These are phyloP conservation scores for Oryza officinalis DNA, from an alignment of 176 grass and related monocot species.

Conservation along the genomic window DNA sequence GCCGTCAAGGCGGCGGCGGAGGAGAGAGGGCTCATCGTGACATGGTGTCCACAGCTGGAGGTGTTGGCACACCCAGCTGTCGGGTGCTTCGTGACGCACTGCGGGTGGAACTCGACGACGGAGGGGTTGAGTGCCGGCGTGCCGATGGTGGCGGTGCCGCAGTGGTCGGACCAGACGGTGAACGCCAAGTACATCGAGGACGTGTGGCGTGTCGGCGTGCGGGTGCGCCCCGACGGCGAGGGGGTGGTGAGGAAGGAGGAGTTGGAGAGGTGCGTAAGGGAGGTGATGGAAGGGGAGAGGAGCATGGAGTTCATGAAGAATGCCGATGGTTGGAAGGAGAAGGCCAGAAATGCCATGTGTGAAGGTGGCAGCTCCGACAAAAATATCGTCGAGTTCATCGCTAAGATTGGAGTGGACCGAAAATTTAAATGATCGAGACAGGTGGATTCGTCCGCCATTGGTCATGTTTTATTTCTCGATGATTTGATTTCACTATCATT, in stretches of 20 bases:
- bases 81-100: conserved; percentile 75
- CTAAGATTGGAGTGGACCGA: background rate
- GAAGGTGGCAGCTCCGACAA: conserved; percentile 49
- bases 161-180: conserved; percentile 63
- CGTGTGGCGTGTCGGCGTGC: conserved; percentile 57
- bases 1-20: background rate
- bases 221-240: background rate
- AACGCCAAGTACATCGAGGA: conserved; percentile 70
- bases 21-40: conserved; percentile 24
- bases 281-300: background rate
- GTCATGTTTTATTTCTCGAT: too few relatives aligned
- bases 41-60: conserved; percentile 67
- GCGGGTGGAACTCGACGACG: conserved; percentile 70
- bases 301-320: conserved; percentile 35
- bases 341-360: conserved; percentile 39
- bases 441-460: too few relatives aligned
- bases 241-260: conserved; percentile 18
- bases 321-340: conserved; percentile 29
- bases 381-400: conserved; percentile 50
- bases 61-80: conserved; percentile 47
- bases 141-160: conserved; percentile 47
- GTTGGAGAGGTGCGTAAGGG: conserved; percentile 18
- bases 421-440: background rate
- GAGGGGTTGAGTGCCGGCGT: conserved; percentile 30
- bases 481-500: background rate